Conservation (phyloP, 768 basidiomycete species). For the Mycena chlorophos region DNA sequence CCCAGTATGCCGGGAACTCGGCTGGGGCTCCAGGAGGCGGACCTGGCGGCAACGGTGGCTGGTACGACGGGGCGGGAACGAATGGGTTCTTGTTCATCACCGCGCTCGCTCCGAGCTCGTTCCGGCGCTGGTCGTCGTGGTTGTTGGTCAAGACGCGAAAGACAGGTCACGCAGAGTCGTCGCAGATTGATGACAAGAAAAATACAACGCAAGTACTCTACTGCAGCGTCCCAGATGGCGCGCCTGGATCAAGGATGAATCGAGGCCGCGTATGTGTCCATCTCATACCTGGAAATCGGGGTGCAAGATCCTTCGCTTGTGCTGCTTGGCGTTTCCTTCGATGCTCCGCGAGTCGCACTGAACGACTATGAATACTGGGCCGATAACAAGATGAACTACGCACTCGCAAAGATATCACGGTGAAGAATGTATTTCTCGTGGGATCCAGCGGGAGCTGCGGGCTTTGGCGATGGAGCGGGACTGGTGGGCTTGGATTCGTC, state of each 20-base stretch:
- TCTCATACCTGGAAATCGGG: constrained; percentile 56
- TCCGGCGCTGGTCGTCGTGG: background rate
- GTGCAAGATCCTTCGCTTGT: constrained; percentile 69
- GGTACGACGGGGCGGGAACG: constrained; percentile 67
- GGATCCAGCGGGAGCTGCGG: constrained; percentile 41
- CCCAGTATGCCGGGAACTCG: constrained; percentile 81
- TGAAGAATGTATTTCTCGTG: constrained; percentile 84
- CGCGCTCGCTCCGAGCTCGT: background rate
- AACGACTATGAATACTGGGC: background rate
- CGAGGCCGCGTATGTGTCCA: background rate
- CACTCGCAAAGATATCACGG: constrained; percentile 71
- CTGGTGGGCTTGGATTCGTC: constrained; percentile 27
- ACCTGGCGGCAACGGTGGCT: constrained; percentile 79
- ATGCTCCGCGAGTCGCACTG: constrained; percentile 77
- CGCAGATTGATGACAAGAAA: background rate
- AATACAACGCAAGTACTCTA: background rate
- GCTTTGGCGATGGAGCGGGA: constrained; percentile 34
- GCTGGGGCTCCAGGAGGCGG: constrained; percentile 67
- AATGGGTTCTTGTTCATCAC: constrained; percentile 87
- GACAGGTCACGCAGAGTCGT: background rate
- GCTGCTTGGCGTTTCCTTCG: constrained; percentile 64
- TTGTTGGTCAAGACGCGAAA: background rate
- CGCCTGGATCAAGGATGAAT: background rate
- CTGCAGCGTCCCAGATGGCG: constrained; percentile 19
- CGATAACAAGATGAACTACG: constrained; percentile 22